These are phyloP conservation scores for Xylariaceae sp. DNA, from an alignment of 2,329 filamentous ascomycete genomes.

Conservation along the genomic window DNA sequence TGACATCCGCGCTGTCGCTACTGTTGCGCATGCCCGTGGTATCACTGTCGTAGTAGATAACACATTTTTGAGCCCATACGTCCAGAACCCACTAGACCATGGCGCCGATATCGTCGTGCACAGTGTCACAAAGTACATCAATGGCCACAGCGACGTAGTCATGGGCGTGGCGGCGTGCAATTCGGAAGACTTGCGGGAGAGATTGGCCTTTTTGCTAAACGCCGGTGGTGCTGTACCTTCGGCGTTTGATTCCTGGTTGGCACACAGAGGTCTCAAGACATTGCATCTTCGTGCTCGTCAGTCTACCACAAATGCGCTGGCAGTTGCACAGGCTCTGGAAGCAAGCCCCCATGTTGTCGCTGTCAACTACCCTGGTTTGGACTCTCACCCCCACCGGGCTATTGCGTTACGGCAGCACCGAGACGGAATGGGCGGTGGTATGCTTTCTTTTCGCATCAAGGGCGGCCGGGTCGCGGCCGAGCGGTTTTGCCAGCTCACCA, in stretches of 20 bases:
- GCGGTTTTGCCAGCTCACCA: conserved; percentile 87
- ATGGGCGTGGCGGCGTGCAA: conserved; percentile 99
- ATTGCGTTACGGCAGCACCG: conserved; percentile 93
- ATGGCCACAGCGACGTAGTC: conserved; percentile 94
- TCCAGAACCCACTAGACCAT: conserved; percentile 94
- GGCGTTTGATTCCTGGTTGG: conserved; percentile 97
- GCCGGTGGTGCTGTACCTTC: conserved; percentile 95
- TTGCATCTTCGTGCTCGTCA: conserved; percentile 90
- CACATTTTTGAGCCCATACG: conserved; percentile 94
- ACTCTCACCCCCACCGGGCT: conserved; percentile 83
- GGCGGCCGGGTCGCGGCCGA: conserved; percentile 87
- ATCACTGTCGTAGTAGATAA: conserved; percentile 99
- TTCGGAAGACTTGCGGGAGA: conserved; percentile 76
- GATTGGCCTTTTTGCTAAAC: conserved; percentile 92
- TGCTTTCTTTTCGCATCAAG: conserved; percentile 94
- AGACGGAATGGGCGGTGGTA: conserved; percentile 91
- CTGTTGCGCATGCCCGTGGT: conserved; percentile 83
- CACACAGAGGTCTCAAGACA: conserved; percentile 95
- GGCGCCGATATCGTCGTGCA: conserved; percentile 97
- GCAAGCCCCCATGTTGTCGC: conserved; percentile 80
- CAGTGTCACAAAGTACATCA: conserved; percentile 99
- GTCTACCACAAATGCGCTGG: conserved; percentile 80
- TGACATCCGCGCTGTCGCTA: conserved; percentile 86
- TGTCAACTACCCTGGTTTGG: conserved; percentile 94
- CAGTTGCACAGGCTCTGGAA: conserved; percentile 79